Evolutionary conservation across 306 rosid genomes (phyloP).

Genomic region (Acacia melanoxylon): DNA sequence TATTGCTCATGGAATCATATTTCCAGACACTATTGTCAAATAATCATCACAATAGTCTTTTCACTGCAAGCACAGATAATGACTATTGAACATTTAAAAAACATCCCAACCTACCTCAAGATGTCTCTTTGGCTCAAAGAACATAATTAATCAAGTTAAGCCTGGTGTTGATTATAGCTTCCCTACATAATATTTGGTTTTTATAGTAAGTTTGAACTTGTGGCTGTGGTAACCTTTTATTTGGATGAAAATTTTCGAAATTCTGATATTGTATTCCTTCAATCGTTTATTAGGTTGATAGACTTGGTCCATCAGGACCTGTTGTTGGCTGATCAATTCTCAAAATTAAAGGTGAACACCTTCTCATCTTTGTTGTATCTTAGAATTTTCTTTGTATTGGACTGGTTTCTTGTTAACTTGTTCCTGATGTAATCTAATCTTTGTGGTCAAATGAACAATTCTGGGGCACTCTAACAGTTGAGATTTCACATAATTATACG

Average conservation of each 20-base stretch:
- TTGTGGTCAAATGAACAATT: slow-evolving; percentile 19
- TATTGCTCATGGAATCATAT: not conserved
- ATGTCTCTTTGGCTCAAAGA: slow-evolving; percentile 7
- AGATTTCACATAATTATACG: slow-evolving; percentile 4
- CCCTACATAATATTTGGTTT: slow-evolving; percentile 17
- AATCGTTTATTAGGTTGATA: slow-evolving; percentile 62
- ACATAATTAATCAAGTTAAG: slow-evolving; percentile 20
- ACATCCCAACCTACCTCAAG: slow-evolving; percentile 4
- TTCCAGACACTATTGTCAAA: not conserved
- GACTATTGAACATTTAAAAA: not conserved
- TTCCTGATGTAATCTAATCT: slow-evolving; percentile 18
- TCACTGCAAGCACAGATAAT: slow-evolving; percentile 12
- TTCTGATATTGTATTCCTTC: slow-evolving; percentile 28
- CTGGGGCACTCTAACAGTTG: slow-evolving; percentile 16
- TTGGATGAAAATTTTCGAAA: slow-evolving; percentile 18
- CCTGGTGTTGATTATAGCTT: slow-evolving; percentile 8
- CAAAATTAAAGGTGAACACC: slow-evolving; percentile 72
- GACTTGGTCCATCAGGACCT: slow-evolving; percentile 90
- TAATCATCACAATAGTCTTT: not conserved
- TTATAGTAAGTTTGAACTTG: slow-evolving; percentile 21
- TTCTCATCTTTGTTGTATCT: slow-evolving; percentile 21
- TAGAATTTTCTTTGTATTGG: slow-evolving; percentile 18
- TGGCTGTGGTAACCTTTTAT: slow-evolving; percentile 19
- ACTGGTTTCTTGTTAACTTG: slow-evolving; percentile 17
- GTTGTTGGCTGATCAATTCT: slow-evolving; percentile 82